These are phyloP conservation scores for Pugionium dolabratum DNA, from an alignment of 345 rosid genomes.

Conservation along the genomic window DNA sequence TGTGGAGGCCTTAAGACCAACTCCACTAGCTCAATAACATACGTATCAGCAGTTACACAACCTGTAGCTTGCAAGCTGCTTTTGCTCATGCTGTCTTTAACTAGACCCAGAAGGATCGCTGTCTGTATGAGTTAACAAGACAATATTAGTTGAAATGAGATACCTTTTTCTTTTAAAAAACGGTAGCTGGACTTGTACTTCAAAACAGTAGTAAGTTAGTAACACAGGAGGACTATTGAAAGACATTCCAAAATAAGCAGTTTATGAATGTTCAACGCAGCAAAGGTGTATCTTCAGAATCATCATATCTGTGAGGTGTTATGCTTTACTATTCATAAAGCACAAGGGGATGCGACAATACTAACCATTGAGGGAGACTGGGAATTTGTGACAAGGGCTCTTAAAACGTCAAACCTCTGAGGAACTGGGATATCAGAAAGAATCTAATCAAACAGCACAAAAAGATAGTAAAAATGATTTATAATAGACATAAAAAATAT, in stretches of 20 bases:
- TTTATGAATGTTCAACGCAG: slow-evolving; percentile 23
- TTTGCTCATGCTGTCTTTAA: slow-evolving; percentile 54
- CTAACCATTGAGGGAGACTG: slow-evolving; percentile 86
- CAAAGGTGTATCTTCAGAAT: slow-evolving; percentile 12
- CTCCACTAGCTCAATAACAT: slow-evolving; percentile 72
- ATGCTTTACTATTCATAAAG: slow-evolving; percentile 11
- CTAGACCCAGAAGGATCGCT: slow-evolving; percentile 78
- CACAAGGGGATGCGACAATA: slow-evolving; percentile 2
- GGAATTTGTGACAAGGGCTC: slow-evolving; percentile 57
- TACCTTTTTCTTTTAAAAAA: not conserved
- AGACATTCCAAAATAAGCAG: slow-evolving; percentile 18
- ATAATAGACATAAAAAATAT: not conserved
- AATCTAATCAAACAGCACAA: slow-evolving; percentile 52
- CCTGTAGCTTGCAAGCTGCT: slow-evolving; percentile 43
- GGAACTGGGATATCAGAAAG: slow-evolving; percentile 71
- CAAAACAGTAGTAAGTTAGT: not conserved
- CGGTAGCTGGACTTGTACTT: not conserved
- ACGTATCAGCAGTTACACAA: slow-evolving; percentile 29
- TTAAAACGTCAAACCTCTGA: slow-evolving; percentile 58
- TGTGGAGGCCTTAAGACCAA: slow-evolving; percentile 66
- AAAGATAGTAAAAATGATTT: slow-evolving; percentile 7
- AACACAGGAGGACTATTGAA: slow-evolving; percentile 1
- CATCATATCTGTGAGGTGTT: slow-evolving; percentile 13
- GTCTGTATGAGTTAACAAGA: slow-evolving; percentile 42
- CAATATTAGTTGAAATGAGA: slow-evolving; percentile 8